phyloP scores from a whole-genome alignment of 2,329 filamentous ascomycete genomes.

The Aspergillus sp. region DNA sequence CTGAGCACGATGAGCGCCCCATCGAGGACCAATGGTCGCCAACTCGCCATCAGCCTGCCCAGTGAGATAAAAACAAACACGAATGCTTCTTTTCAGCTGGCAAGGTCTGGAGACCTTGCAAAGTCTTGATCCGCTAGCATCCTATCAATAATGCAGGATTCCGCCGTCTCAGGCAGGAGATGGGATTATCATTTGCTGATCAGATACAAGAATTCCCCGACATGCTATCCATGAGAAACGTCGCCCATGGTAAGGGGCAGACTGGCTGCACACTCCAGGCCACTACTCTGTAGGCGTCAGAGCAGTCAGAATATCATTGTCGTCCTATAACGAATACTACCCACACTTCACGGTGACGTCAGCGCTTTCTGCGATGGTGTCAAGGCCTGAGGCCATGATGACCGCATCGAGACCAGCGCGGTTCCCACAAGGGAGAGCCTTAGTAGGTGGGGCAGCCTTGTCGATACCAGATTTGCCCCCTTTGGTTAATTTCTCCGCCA shows the following conservation, averaged over 20 bases:
- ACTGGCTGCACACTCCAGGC: neutral
- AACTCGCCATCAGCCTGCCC: neutral
- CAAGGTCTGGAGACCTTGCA: neutral
- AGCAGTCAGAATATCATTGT: neutral
- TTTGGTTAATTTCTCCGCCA: conserved; percentile 11
- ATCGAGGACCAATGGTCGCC: neutral
- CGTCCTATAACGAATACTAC: neutral
- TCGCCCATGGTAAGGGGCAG: neutral
- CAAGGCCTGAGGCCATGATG: conserved; percentile 1
- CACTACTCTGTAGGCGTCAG: neutral
- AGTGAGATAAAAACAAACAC: neutral
- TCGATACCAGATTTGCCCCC: neutral
- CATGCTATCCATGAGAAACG: neutral
- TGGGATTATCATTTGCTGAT: conserved; percentile 15
- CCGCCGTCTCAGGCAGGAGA: conserved; percentile 15
- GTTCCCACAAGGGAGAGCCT: neutral
- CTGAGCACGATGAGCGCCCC: neutral
- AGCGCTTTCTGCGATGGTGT: neutral
- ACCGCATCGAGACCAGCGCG: neutral
- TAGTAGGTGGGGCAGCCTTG: neutral
- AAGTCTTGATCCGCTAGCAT: neutral
- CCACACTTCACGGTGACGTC: neutral
- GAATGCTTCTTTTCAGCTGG: neutral
- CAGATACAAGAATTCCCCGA: conserved; percentile 5
- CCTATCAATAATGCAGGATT: conserved; percentile 19